phyloP scores from a whole-genome alignment of 139 green algal species.

The Coccomyxa sp. region DNA sequence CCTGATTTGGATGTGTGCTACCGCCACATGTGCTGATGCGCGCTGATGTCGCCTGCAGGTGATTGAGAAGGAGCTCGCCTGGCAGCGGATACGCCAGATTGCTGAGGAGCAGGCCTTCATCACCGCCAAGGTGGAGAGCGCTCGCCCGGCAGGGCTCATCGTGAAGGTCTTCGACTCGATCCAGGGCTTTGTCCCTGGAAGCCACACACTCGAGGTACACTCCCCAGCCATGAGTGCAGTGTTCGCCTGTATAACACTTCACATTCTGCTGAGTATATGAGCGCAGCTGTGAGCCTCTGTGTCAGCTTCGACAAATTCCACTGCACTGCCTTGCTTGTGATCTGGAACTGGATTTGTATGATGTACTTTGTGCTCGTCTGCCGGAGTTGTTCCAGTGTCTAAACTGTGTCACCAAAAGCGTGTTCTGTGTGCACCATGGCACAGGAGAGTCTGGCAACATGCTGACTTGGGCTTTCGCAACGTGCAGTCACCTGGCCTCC shows the following conservation, averaged over 20 bases:
- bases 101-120: slow-evolving; percentile 80
- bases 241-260: no score
- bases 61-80: slow-evolving; percentile 36
- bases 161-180: slow-evolving; percentile 56
- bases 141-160: slow-evolving; percentile 75
- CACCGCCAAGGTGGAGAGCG: slow-evolving; percentile 53
- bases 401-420: no score
- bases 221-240: neutral
- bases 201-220: slow-evolving; percentile 47
- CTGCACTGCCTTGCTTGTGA: no score
- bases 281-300: no score
- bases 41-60: slow-evolving; percentile 20
- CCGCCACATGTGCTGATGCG: neutral
- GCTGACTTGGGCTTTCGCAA: no score
- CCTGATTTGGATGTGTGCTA: slow-evolving; percentile 62
- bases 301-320: no score
- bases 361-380: no score
- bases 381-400: no score
- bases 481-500: no score
- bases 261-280: no score
- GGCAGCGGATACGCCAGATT: slow-evolving; percentile 68
- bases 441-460: no score
- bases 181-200: slow-evolving; percentile 70
- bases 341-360: no score
- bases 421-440: neutral